Evolutionary conservation across 768 basidiomycete genomes (phyloP).

Genomic region (Psilocybe cubensis): DNA sequence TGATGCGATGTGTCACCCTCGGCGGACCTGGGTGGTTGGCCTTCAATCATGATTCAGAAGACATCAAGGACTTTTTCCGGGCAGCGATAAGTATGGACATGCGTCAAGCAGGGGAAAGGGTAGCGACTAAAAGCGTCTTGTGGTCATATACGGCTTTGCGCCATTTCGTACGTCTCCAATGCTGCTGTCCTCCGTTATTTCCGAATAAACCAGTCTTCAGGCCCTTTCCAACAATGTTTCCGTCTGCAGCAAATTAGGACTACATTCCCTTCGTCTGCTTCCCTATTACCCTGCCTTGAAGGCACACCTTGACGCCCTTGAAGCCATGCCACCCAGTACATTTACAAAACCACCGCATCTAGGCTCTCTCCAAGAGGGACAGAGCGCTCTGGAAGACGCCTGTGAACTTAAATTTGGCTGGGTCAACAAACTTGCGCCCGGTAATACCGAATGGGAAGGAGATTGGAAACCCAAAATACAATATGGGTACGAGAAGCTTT

Average conservation of each 20-base stretch:
- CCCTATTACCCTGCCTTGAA: slow-evolving; percentile 64
- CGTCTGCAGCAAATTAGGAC: slow-evolving; percentile 65
- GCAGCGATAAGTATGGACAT: slow-evolving; percentile 75
- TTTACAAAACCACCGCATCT: slow-evolving; percentile 73
- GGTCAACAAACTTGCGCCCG: slow-evolving; percentile 35
- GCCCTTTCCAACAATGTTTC: slow-evolving; percentile 72
- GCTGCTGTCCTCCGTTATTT: slow-evolving; percentile 12
- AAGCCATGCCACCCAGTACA: slow-evolving; percentile 55
- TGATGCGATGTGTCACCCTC: slow-evolving; percentile 64
- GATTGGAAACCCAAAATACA: slow-evolving; percentile 65
- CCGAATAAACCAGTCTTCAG: slow-evolving; percentile 35
- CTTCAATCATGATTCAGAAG: slow-evolving; percentile 66
- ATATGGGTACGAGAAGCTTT: slow-evolving; percentile 65
- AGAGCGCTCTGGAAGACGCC: slow-evolving; percentile 66
- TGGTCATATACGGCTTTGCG: slow-evolving; percentile 81
- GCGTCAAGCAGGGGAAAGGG: slow-evolving; percentile 75
- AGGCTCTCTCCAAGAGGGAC: slow-evolving; percentile 58
- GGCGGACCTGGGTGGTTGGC: slow-evolving; percentile 73
- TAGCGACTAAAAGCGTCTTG: slow-evolving; percentile 78
- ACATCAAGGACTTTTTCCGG: slow-evolving; percentile 76
- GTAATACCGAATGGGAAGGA: slow-evolving; percentile 49
- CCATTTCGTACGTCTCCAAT: slow-evolving; percentile 61
- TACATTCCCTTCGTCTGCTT: slow-evolving; percentile 68
- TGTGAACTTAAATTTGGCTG: slow-evolving; percentile 58
- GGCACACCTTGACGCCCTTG: slow-evolving; percentile 63